Percentiles rank a stretch among this genome's conserved stretches.
These are phyloP conservation scores for Kwoniella europaea DNA, from an alignment of 768 basidiomycete species.

Conservation along the genomic window DNA sequence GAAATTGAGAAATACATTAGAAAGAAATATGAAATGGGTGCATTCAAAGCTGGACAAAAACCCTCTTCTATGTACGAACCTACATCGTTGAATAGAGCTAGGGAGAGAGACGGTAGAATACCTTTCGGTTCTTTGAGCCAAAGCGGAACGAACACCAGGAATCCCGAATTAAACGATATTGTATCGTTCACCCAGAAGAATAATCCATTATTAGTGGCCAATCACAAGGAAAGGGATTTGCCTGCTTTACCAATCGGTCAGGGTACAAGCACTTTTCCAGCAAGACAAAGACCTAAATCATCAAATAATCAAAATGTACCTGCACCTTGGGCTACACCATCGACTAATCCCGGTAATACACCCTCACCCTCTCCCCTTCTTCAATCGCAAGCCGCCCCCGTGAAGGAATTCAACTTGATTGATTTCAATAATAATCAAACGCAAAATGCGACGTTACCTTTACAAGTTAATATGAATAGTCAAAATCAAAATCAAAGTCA, in stretches of 20 bases:
- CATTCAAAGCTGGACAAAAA: constrained; percentile 41
- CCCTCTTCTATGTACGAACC: constrained; percentile 17
- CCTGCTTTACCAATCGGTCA: constrained; percentile 36
- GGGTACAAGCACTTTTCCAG: not conserved
- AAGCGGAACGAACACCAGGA: constrained; percentile 27
- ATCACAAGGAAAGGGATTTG: constrained; percentile 37
- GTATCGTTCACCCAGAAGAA: constrained; percentile 15
- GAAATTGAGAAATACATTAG: constrained; percentile 92
- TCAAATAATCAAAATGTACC: constrained; percentile 2
- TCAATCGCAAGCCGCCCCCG: not conserved
- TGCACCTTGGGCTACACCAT: constrained; percentile 15
- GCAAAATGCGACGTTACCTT: constrained; percentile 13
- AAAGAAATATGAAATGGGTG: constrained; percentile 63
- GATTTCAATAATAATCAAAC: constrained; percentile 16
- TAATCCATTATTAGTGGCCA: not conserved
- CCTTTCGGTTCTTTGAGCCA: not conserved
- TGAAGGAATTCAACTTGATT: constrained; percentile 9
- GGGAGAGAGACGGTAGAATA: constrained; percentile 33
- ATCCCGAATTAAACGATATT: constrained; percentile 52
- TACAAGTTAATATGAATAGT: constrained; percentile 20
- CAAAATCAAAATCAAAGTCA: constrained; percentile 4
- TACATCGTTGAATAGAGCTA: constrained; percentile 40
- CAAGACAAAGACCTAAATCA: constrained; percentile 23
- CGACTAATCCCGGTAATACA: constrained; percentile 3
- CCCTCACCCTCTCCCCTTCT: not conserved